A percentile compares a stretch with the other conserved stretches of the same genome.
Conservation (phyloP, 352 stramenopile species). For the Phytophthora pistaciae region DNA sequence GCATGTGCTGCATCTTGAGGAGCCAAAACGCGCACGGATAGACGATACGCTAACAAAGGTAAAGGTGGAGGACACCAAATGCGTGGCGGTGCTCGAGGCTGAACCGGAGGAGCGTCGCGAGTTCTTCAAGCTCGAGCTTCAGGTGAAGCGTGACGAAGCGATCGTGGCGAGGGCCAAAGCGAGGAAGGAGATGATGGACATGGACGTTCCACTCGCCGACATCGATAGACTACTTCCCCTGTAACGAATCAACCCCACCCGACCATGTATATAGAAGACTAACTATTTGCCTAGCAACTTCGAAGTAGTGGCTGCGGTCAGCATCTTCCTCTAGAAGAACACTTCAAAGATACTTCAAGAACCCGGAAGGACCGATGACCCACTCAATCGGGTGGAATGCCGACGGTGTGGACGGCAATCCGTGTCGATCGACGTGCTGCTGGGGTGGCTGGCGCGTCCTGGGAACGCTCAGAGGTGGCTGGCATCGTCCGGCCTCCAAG, state of each 20-base stretch:
- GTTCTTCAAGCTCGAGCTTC: constrained; percentile 44
- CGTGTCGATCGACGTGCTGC: constrained; percentile 11
- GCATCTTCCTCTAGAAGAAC: background rate
- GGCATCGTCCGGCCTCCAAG: background rate
- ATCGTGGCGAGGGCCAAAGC: constrained; percentile 40
- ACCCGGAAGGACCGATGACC: background rate
- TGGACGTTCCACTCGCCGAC: constrained; percentile 24
- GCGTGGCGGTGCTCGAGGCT: constrained; percentile 4
- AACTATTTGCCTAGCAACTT: too few species aligned
- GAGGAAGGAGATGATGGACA: constrained; percentile 41
- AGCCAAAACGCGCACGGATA: too few species aligned
- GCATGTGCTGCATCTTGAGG: too few species aligned
- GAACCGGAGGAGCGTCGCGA: constrained; percentile 36
- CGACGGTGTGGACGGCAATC: background rate
- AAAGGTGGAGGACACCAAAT: background rate
- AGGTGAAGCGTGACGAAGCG: constrained; percentile 40
- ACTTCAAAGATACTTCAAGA: background rate
- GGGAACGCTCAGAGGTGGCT: constrained; percentile 12
- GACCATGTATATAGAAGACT: too few species aligned
- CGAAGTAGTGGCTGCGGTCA: background rate
- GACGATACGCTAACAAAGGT: too few species aligned
- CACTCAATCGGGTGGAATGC: background rate
- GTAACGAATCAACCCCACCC: too few species aligned
- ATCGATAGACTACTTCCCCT: too few species aligned
- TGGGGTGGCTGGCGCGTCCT: constrained; percentile 14